A percentile compares a stretch with the other conserved stretches of the same genome.
phyloP scores from a whole-genome alignment of 768 basidiomycete genomes.

The Nevesoporus exiguus region DNA sequence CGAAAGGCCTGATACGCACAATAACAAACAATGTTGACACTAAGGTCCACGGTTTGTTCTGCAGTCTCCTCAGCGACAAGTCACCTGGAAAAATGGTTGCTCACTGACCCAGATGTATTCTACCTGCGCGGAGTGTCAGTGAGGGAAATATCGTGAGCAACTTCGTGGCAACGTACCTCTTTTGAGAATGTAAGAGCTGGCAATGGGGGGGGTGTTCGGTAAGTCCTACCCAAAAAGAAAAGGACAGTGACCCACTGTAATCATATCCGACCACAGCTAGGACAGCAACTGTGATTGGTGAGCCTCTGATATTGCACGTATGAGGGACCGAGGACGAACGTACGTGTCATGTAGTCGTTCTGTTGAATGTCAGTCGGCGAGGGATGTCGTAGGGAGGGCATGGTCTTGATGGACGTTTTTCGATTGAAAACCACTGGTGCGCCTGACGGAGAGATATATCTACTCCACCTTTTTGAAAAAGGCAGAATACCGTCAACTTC shows the following conservation, averaged over 20 bases:
- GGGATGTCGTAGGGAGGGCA: too few species aligned
- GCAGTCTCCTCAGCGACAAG: not conserved
- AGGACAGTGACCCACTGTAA: not conserved
- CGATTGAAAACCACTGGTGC: too few species aligned
- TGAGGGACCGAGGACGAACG: not conserved
- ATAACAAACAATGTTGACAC: constrained; percentile 9
- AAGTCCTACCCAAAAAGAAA: not conserved
- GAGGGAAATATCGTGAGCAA: not conserved
- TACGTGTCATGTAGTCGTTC: not conserved
- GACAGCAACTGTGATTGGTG: not conserved
- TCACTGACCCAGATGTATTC: constrained; percentile 11
- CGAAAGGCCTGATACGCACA: not conserved
- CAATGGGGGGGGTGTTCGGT: not conserved
- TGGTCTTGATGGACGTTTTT: too few species aligned
- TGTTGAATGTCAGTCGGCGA: not conserved
- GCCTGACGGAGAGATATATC: too few species aligned
- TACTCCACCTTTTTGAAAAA: too few species aligned
- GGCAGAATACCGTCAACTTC: too few species aligned
- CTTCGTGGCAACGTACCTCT: constrained; percentile 13
- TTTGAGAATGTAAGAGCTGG: constrained; percentile 9
- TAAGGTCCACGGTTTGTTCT: constrained; percentile 9
- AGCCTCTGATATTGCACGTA: not conserved
- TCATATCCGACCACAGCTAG: constrained; percentile 5
- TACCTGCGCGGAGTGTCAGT: not conserved
- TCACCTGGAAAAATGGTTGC: not conserved